Evolutionary conservation across 352 stramenopile species (phyloP).

Genomic region (Globisporangium ultimum): DNA sequence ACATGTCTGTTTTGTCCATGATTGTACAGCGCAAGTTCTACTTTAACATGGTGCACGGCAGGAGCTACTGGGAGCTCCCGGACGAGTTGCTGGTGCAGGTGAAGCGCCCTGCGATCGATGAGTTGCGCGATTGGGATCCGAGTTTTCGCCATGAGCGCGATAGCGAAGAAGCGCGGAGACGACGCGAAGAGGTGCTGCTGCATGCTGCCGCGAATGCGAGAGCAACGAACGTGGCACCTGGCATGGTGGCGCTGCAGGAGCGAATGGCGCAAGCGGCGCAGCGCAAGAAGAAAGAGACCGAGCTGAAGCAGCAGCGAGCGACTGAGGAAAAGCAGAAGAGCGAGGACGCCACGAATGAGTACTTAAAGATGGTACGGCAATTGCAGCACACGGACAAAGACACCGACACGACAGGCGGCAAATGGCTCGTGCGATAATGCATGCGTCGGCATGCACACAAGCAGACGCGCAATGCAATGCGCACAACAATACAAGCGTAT

Average conservation of each 20-base stretch:
- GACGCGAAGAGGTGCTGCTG: slow-evolving; percentile 36
- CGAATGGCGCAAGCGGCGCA: slow-evolving; percentile 62
- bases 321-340: slow-evolving; percentile 7
- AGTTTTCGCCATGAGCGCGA: slow-evolving; percentile 18
- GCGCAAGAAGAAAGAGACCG: slow-evolving; percentile 47
- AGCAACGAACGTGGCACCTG: slow-evolving; percentile 6
- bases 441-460: background rate
- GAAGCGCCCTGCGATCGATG: slow-evolving; percentile 40
- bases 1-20: background rate
- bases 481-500: slow-evolving; percentile 5
- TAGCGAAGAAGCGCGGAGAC: slow-evolving; percentile 31
- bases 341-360: slow-evolving; percentile 34
- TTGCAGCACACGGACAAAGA: slow-evolving; percentile 55
- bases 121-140: slow-evolving; percentile 44
- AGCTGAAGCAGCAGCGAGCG: slow-evolving; percentile 26
- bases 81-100: slow-evolving; percentile 47
- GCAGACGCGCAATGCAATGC: background rate
- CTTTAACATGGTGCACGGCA: slow-evolving; percentile 73
- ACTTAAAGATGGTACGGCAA: slow-evolving; percentile 61
- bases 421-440: slow-evolving; percentile 69
- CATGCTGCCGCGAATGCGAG: slow-evolving; percentile 19
- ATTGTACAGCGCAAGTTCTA: slow-evolving; percentile 62
- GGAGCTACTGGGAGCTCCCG: slow-evolving; percentile 75
- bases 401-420: slow-evolving; percentile 41
- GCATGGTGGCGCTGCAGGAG: slow-evolving; percentile 37